Percentiles rank a stretch among this genome's conserved stretches.
Evolutionary conservation across 139 green algal genomes (phyloP).

Genomic region (Volvox reticuliferus): DNA sequence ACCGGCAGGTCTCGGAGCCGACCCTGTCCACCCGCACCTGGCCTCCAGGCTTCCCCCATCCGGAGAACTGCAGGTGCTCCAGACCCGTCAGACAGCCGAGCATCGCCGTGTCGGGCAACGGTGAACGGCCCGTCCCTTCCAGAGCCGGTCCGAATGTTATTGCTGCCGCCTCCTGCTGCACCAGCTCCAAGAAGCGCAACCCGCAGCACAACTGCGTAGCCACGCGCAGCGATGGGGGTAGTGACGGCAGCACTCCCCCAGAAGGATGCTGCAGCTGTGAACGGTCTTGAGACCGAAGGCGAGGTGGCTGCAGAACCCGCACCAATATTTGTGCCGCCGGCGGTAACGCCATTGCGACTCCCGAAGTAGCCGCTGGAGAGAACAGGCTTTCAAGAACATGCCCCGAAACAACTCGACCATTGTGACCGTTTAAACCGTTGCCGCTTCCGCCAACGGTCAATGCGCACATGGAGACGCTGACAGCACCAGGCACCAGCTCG

Average conservation of each 20-base stretch:
- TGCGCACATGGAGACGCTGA: neutral
- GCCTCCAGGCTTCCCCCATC: neutral
- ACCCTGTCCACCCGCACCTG: neutral
- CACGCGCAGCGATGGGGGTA: neutral
- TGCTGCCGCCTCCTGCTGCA: neutral
- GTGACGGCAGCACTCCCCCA: neutral
- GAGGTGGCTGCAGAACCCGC: neutral
- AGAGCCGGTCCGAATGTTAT: neutral
- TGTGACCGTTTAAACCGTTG: neutral
- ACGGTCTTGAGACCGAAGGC: neutral
- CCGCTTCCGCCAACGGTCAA: neutral
- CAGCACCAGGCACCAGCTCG: neutral
- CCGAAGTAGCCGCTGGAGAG: neutral
- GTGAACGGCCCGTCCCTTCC: neutral
- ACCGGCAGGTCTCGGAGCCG: too few relatives aligned
- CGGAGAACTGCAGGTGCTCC: slow-evolving; percentile 22
- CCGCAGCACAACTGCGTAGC: neutral
- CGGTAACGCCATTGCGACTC: neutral
- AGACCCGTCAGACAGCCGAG: neutral
- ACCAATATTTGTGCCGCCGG: neutral
- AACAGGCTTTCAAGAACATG: neutral
- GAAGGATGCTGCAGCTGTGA: neutral
- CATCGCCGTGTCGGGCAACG: neutral
- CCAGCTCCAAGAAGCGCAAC: slow-evolving; percentile 9
- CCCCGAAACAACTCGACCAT: neutral